Conservation (phyloP, 805 yeast species). For the Starmera pachycereana region DNA sequence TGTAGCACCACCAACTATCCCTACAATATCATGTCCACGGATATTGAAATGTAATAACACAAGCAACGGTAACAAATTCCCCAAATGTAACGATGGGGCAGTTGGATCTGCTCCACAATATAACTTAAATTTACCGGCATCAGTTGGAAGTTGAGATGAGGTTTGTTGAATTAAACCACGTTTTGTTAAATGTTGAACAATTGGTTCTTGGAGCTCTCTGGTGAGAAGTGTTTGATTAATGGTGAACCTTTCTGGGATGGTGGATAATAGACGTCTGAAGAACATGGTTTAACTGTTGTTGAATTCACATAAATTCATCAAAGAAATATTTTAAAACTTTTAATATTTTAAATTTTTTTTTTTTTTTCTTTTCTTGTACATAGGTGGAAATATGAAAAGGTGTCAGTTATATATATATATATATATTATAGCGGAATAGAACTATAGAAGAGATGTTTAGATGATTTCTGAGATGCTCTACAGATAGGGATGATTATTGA, state of each 20-base stretch:
- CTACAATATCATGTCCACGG: slow-evolving; percentile 77
- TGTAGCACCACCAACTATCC: slow-evolving; percentile 90
- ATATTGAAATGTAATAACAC: slow-evolving; percentile 72
- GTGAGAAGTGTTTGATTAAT: slow-evolving; percentile 12
- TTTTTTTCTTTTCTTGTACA: too few relatives aligned
- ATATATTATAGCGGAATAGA: too few relatives aligned
- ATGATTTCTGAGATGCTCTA: too few relatives aligned
- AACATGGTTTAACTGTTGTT: too few relatives aligned
- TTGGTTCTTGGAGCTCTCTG: slow-evolving; percentile 25
- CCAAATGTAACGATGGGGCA: slow-evolving; percentile 81
- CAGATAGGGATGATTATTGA: too few relatives aligned
- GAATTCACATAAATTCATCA: too few relatives aligned
- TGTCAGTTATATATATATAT: too few relatives aligned
- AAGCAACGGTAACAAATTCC: slow-evolving; percentile 83
- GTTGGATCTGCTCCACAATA: slow-evolving; percentile 98
- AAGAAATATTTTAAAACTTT: too few relatives aligned
- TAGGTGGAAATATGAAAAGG: too few relatives aligned
- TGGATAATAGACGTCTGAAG: slow-evolving; percentile 2
- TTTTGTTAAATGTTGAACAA: slow-evolving; percentile 29
- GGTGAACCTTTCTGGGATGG: slow-evolving; percentile 3
- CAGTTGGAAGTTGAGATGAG: slow-evolving; percentile 24
- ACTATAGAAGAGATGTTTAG: too few relatives aligned
- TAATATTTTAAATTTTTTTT: too few relatives aligned
- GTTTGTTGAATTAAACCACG: slow-evolving; percentile 37
- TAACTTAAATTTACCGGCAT: slow-evolving; percentile 36